phyloP scores from a whole-genome alignment of 2,329 filamentous ascomycete species.

The Pseudocercospora musae region DNA sequence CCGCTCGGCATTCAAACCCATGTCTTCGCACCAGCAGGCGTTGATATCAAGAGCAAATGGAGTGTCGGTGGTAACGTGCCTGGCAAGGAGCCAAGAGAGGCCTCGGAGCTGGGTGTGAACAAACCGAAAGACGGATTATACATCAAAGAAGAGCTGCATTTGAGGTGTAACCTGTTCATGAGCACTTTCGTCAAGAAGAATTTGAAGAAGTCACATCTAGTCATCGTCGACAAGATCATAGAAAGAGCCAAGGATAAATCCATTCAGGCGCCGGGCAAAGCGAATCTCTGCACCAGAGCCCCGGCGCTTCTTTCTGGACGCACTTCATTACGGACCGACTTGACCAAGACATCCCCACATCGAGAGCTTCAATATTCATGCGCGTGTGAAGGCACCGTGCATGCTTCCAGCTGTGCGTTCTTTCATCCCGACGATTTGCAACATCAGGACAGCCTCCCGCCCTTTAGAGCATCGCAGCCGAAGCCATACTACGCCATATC shows the following conservation, averaged over 20 bases:
- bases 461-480: conserved; percentile 1
- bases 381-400: conserved; percentile 16
- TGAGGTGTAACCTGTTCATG: conserved; percentile 76
- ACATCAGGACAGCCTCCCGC: not conserved
- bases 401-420: conserved; percentile 14
- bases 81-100: conserved; percentile 61
- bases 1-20: conserved; percentile 74
- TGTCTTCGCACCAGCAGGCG: conserved; percentile 75
- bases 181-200: conserved; percentile 77
- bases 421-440: conserved; percentile 17
- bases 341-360: conserved; percentile 6
- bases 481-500: conserved; percentile 15
- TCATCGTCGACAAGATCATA: conserved; percentile 58
- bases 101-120: conserved; percentile 59
- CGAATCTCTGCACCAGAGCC: conserved; percentile 8
- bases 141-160: conserved; percentile 79
- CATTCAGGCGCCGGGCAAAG: not conserved
- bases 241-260: conserved; percentile 16
- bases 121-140: conserved; percentile 67
- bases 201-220: conserved; percentile 69
- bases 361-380: conserved; percentile 14
- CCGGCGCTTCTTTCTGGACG: conserved; percentile 1
- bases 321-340: conserved; percentile 7
- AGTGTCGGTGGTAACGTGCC: conserved; percentile 73
- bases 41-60: conserved; percentile 78